Evolutionary conservation across 495 filamentous ascomycete genomes (phyloP).

Genomic region (Bathelium albidoporum): DNA sequence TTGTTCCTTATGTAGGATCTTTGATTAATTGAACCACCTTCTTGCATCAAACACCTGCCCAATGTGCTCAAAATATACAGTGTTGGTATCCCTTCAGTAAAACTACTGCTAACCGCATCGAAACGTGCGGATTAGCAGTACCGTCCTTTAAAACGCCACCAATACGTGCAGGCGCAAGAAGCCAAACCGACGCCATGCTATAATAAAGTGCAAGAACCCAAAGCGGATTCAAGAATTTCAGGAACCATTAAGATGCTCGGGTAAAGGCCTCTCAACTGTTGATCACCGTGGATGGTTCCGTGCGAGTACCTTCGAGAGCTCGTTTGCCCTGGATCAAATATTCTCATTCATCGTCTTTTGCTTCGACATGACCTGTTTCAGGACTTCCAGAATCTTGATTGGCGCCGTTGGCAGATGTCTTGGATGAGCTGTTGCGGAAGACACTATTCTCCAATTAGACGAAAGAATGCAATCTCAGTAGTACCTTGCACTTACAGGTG

Average conservation of each 20-base stretch:
- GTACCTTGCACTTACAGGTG: slow-evolving; percentile 28
- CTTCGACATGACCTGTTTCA: not conserved
- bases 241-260: not conserved
- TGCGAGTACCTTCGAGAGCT: not conserved
- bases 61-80: no score
- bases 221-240: not conserved
- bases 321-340: not conserved
- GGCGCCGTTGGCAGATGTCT: not conserved
- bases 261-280: not conserved
- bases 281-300: not conserved
- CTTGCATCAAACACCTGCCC: no score
- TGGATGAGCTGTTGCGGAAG: not conserved
- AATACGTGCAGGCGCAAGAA: not conserved
- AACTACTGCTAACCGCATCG: not conserved
- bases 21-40: no score
- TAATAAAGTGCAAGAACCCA: not conserved
- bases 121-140: not conserved
- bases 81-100: no score
- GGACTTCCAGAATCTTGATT: not conserved
- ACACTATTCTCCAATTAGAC: not conserved
- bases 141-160: not conserved
- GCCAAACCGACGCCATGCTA: not conserved
- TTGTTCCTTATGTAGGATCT: no score
- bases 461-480: not conserved
- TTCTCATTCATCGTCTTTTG: not conserved